Base-by-base conservation (phyloP, 768 basidiomycete genomes). In the Macrolepiota fuliginosa region DNA sequence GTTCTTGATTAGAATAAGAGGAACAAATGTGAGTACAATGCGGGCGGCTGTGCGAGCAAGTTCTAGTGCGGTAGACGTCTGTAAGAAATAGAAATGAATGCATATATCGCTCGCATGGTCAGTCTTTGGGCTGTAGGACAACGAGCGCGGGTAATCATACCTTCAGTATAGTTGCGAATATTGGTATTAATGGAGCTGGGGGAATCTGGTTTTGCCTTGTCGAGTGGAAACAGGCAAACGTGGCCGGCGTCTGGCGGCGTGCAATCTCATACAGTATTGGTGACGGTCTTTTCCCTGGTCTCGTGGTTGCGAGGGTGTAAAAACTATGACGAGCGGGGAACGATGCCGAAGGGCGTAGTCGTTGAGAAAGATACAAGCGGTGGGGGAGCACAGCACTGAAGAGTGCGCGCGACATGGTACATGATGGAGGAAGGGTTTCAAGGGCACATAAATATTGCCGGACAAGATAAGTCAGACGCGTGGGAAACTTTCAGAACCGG, bases 31-130 rank as follows among this genome's bases (percentile, higher is more conserved):
- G 35, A 94, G 77, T 0, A 84, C 86, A 54, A 94, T 79, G 61
- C 92, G 83, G 47, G 81, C 86, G 46, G 84, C 83, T 7, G 86
- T 91, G 52, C 88, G 83, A 15, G 85, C 83, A n/a, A 89, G 45
- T 67, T 89, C 87, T 54, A 94, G 77, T 0, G 87, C 82, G n/a
- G 85, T 81, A 3, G 92, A 91, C 1, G 89, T 81, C 92, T 94
- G 64, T n/a, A 47, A 45, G 22, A 45, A 58, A 56, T 58, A 51
- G 58, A 40, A 56, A 40, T 63, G 61, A 17, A 15, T 4, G 42
- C 42, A 45, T 45, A 19, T n/a, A 45, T 45, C n/a, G 42, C 24
- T 36, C 46, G 49, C 37, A 54, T 52, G 39, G 49, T 60, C 29
- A 63, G 46, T 11, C 53, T 51, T 27, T 39, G 45, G 19, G 29